These are phyloP conservation scores for baker's yeast (Saccharomyces cerevisiae) DNA, from an alignment of 805 yeast genomes.

Conservation along the genomic window DNA sequence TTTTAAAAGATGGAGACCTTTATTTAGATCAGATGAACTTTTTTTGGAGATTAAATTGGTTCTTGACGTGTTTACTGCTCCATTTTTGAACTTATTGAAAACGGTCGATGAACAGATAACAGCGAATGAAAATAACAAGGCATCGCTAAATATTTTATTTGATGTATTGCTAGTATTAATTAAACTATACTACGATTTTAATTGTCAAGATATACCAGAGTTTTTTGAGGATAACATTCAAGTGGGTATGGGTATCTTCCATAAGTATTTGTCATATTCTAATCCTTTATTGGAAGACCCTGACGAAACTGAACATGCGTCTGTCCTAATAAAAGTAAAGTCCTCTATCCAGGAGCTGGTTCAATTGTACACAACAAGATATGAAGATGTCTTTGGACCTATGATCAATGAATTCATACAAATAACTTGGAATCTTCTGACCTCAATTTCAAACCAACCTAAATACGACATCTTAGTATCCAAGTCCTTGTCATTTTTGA, in stretches of 20 bases:
- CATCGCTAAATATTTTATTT: constrained; percentile 47
- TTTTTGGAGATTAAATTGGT: constrained; percentile 84
- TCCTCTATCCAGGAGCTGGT: constrained; percentile 79
- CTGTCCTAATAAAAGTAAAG: constrained; percentile 61
- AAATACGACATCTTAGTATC: constrained; percentile 82
- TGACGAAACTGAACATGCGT: constrained; percentile 56
- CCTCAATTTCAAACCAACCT: constrained; percentile 55
- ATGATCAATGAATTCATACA: constrained; percentile 71
- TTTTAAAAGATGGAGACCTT: constrained; percentile 93
- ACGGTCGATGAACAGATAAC: constrained; percentile 61
- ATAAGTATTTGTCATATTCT: constrained; percentile 63
- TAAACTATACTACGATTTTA: constrained; percentile 85
- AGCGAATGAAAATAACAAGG: constrained; percentile 37
- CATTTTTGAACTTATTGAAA: constrained; percentile 64
- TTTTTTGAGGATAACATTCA: constrained; percentile 87
- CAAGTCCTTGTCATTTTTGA: constrained; percentile 69
- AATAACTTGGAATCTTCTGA: constrained; percentile 71
- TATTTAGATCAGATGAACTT: constrained; percentile 83
- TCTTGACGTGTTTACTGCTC: constrained; percentile 68
- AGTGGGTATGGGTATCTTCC: constrained; percentile 70
- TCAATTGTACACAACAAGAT: constrained; percentile 79
- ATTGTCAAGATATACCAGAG: constrained; percentile 97
- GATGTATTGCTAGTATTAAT: constrained; percentile 64
- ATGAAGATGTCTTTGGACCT: constrained; percentile 84
- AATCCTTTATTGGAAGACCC: constrained; percentile 47